Conservation (phyloP, 768 basidiomycete genomes). For the Serendipita sp. region DNA sequence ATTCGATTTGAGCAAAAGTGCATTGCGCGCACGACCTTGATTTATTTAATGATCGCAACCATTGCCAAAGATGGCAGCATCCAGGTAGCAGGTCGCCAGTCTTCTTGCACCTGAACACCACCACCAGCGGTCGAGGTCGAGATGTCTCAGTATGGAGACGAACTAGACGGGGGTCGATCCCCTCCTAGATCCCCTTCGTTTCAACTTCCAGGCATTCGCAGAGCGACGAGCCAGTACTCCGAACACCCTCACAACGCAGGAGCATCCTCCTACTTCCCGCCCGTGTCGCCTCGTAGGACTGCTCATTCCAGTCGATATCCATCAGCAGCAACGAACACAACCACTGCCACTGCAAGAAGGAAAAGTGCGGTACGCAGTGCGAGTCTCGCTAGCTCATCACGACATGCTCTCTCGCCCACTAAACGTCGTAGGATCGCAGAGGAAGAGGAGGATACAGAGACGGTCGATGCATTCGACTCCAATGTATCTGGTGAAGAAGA, state of each 20-base stretch:
- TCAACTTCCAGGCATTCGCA: background rate
- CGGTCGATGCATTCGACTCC: background rate
- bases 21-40: no score
- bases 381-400: slow-evolving; percentile 10
- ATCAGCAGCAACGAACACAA: background rate
- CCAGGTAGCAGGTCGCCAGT: background rate
- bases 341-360: background rate
- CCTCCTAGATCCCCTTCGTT: background rate
- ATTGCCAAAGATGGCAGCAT: no score
- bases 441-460: slow-evolving; percentile 8
- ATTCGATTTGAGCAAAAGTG: no score
- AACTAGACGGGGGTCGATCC: background rate
- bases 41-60: no score
- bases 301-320: background rate
- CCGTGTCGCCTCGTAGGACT: background rate
- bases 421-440: slow-evolving; percentile 8
- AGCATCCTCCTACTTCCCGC: background rate
- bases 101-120: background rate
- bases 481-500: slow-evolving; percentile 8
- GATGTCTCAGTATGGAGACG: background rate
- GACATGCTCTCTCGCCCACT: background rate
- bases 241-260: slow-evolving; percentile 1
- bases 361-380: slow-evolving; percentile 8
- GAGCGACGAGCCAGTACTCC: background rate
- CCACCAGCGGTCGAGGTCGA: background rate